These are phyloP conservation scores for Microdochium nivale DNA, from an alignment of 2,329 filamentous ascomycete species.

Conservation along the genomic window DNA sequence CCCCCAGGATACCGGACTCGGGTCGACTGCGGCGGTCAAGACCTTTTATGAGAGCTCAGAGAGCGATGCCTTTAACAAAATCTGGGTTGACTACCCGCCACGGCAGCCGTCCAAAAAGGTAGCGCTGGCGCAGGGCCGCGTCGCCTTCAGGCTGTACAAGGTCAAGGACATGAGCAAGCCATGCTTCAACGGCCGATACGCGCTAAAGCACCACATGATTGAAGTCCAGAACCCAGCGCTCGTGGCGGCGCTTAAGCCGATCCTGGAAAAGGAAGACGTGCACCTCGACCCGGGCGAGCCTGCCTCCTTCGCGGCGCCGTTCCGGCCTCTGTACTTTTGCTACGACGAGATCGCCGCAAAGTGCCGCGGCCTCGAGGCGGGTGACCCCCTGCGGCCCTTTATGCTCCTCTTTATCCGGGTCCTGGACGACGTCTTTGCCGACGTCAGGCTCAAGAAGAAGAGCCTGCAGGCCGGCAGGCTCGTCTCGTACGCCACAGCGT, in stretches of 20 bases:
- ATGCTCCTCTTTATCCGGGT: constrained; percentile 30
- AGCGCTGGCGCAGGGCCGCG: constrained; percentile 24
- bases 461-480: constrained; percentile 27
- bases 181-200: constrained; percentile 25
- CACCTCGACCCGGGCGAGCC: constrained; percentile 27
- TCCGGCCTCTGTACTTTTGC: constrained; percentile 33
- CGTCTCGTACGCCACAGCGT: constrained; percentile 30
- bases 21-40: constrained; percentile 20
- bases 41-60: constrained; percentile 29
- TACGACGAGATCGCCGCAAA: constrained; percentile 30
- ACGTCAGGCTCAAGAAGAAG: constrained; percentile 24
- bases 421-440: constrained; percentile 33
- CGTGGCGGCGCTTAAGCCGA: constrained; percentile 30
- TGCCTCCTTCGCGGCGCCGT: constrained; percentile 28
- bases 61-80: constrained; percentile 9
- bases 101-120: constrained; percentile 30
- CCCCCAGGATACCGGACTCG: constrained; percentile 11
- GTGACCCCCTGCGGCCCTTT: constrained; percentile 23
- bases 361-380: constrained; percentile 14
- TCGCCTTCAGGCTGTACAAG: constrained; percentile 37
- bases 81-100: constrained; percentile 33
- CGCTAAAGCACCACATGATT: constrained; percentile 30
- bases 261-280: constrained; percentile 30
- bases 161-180: constrained; percentile 32
- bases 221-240: constrained; percentile 33